Evolutionary conservation across 2,329 filamentous ascomycete species (phyloP).

Genomic region (Leptoxyphium fumago): DNA sequence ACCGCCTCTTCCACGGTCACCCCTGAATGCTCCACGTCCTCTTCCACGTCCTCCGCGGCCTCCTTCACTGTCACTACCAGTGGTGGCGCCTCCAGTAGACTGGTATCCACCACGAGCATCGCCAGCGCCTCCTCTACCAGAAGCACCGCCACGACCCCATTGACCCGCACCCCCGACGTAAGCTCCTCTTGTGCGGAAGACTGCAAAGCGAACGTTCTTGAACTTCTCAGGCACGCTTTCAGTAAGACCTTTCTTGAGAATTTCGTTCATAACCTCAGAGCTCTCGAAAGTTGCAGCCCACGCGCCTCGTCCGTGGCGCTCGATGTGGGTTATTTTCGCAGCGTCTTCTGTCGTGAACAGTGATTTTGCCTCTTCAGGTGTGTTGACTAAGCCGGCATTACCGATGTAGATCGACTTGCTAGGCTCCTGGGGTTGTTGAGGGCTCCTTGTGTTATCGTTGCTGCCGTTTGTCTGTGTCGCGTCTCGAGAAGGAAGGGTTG

Average conservation of each 20-base stretch:
- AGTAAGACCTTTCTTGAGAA: conserved; percentile 58
- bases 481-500: conserved; percentile 13
- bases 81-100: conserved; percentile 19
- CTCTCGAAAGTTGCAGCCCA: conserved; percentile 78
- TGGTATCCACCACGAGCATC: conserved; percentile 19
- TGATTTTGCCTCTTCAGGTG: conserved; percentile 66
- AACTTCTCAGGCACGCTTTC: conserved; percentile 50
- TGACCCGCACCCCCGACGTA: conserved; percentile 36
- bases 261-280: conserved; percentile 63
- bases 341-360: conserved; percentile 74
- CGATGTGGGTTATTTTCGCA: conserved; percentile 53
- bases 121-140: conserved; percentile 42
- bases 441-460: conserved; percentile 20
- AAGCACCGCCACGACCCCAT: conserved; percentile 49
- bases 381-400: conserved; percentile 39
- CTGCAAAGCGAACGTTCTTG: conserved; percentile 29
- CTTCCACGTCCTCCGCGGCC: conserved; percentile 43
- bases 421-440: conserved; percentile 32
- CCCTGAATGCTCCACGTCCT: conserved; percentile 33
- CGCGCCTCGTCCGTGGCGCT: conserved; percentile 64
- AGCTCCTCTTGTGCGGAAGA: conserved; percentile 53
- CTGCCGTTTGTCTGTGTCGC: conserved; percentile 36
- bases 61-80: conserved; percentile 52
- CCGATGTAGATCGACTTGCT: conserved; percentile 45
- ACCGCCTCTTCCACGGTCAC: conserved; percentile 35